phyloP scores from a whole-genome alignment of 306 rosid species.

The Inga leiocalycina region DNA sequence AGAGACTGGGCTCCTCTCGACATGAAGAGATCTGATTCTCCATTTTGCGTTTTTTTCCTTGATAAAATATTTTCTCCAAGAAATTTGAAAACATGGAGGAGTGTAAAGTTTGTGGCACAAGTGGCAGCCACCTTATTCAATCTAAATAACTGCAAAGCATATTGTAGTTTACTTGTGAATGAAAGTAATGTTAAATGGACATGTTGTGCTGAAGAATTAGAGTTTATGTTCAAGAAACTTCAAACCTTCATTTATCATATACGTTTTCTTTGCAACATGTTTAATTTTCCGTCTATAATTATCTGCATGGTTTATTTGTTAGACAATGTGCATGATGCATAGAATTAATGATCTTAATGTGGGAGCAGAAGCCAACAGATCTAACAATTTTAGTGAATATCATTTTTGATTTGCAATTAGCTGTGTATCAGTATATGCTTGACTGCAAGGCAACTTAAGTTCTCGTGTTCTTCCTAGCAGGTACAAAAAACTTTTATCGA shows the following conservation, averaged over 20 bases:
- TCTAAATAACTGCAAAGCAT: not conserved
- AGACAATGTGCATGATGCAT: not conserved
- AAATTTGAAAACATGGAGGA: not conserved
- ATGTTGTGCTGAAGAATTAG: not conserved
- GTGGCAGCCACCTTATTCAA: not conserved
- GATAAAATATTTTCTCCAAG: not conserved
- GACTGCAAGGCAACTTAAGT: constrained; percentile 5
- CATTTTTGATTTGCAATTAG: not conserved
- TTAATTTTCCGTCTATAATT: not conserved
- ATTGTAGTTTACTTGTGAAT: not conserved
- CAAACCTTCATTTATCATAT: not conserved
- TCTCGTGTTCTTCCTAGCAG: constrained; percentile 33
- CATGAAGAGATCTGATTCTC: not conserved
- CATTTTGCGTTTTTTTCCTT: not conserved
- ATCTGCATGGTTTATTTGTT: not conserved
- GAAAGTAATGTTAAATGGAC: not conserved
- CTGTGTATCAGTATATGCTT: not conserved
- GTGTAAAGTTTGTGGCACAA: not conserved
- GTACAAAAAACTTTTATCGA: constrained; percentile 91
- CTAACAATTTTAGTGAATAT: not conserved
- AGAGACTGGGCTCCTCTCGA: not conserved
- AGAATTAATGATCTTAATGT: not conserved
- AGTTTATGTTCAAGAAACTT: not conserved
- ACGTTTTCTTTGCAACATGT: not conserved
- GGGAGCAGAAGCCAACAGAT: not conserved